These are phyloP conservation scores for Alloascoidea africana DNA, from an alignment of 805 yeast genomes.

Conservation along the genomic window DNA sequence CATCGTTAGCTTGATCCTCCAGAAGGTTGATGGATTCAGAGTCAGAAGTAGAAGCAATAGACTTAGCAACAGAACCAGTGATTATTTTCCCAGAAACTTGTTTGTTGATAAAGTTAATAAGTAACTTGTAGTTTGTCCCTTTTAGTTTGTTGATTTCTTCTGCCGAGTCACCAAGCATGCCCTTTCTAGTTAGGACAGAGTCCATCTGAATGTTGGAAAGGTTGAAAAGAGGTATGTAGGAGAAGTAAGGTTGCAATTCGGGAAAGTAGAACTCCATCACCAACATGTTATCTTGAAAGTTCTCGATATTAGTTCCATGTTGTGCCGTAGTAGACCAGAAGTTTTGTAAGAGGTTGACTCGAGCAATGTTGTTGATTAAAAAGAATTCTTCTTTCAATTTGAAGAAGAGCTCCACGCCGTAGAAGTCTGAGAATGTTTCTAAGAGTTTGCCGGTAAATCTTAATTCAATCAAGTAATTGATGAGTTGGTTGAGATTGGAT, in stretches of 20 bases:
- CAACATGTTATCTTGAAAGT: conserved; percentile 4
- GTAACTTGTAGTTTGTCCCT: too few relatives aligned
- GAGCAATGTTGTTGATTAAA: not conserved
- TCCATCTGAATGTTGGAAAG: not conserved
- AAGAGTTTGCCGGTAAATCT: not conserved
- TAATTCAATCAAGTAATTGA: not conserved
- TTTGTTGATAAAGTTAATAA: not conserved
- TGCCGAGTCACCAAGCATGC: too few relatives aligned
- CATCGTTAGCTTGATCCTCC: too few relatives aligned
- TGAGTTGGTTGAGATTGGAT: not conserved
- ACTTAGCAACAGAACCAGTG: not conserved
- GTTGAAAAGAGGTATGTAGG: not conserved
- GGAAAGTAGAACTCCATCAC: conserved; percentile 1
- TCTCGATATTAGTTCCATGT: conserved; percentile 15
- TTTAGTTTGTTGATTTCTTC: too few relatives aligned
- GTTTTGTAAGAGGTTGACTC: conserved; percentile 1
- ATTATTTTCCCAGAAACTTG: not conserved
- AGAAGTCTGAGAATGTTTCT: not conserved
- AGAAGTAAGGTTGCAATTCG: not conserved
- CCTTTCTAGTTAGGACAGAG: not conserved
- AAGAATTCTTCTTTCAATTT: not conserved
- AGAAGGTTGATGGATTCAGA: too few relatives aligned
- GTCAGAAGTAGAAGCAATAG: conserved; percentile 1
- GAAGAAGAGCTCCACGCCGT: not conserved
- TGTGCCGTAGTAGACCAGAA: not conserved